Base-by-base conservation (phyloP, 345 rosid species). In the Nasturtium officinale region DNA sequence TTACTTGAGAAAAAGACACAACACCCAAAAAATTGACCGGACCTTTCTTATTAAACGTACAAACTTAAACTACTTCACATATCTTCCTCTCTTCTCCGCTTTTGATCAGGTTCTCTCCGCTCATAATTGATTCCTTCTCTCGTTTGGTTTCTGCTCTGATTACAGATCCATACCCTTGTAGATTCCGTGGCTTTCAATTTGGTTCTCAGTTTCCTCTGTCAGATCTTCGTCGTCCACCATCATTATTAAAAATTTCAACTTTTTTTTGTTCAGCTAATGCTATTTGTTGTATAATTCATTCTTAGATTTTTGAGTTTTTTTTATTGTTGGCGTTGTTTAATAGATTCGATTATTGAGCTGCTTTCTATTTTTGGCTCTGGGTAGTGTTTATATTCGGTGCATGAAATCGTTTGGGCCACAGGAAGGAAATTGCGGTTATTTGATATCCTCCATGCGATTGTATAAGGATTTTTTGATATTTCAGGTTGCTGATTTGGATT, bases 31-130 rank as follows among this genome's bases (percentile, higher is more conserved):
- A 13, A 7, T 52, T 71, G 66, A 32, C 67, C 51, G 15, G 12
- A 18, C 51, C 77, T 23, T 63, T 48, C n/a, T 45, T 45, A 38
- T 37, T 25, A 53, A 66, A 66, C 73, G 67, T 58, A 58, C 15
- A 74, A 72, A 37, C 43, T 74, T 56, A 0, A 32, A 4, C 67
- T 53, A 28, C 23, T 6, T 42, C 56, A 50, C 75, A 15, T 3
- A 9, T 52, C 69, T 29, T 35, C 23, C 26, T 45, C 46, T 66
- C 53, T 50, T 42, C 9, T 65, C 0, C 42, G 25, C 25, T 58
- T 58, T 9, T 15, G 7, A 33, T 58, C 61, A 74, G 78, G 78
- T 66, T 74, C 4, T 66, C 61, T 66, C 67, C 53, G 38, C 40
- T n/a, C 72, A 26, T 0, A 28, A 33, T 57, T 47, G 72, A 48